These are phyloP conservation scores for Spergularia bocconei DNA, from an alignment of 148 eudicot species.

Conservation along the genomic window DNA sequence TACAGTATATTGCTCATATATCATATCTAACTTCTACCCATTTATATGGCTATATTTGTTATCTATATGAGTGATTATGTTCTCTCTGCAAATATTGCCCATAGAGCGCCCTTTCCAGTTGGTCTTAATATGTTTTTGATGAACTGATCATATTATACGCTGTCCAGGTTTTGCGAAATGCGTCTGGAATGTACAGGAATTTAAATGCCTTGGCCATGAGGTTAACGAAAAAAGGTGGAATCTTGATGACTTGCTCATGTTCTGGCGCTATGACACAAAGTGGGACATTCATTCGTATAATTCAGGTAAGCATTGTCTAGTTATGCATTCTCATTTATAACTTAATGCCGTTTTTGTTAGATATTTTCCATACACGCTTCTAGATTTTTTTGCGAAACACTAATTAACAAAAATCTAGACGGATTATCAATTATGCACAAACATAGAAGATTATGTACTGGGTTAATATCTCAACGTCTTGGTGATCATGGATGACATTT, in stretches of 20 bases:
- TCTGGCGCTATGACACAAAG: conserved; percentile 98
- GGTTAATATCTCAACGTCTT: too few species aligned
- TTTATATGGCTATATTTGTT: too few species aligned
- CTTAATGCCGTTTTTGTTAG: not conserved
- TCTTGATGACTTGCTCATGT: conserved; percentile 97
- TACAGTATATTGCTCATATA: too few species aligned
- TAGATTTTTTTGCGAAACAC: not conserved
- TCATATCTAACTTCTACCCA: too few species aligned
- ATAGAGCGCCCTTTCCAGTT: not conserved
- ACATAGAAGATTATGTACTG: too few species aligned
- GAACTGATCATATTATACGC: conserved; percentile 7
- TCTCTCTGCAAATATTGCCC: too few species aligned
- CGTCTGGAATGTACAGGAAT: conserved; percentile 89
- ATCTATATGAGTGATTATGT: too few species aligned
- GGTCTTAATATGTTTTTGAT: not conserved
- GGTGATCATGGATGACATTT: too few species aligned
- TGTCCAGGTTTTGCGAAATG: conserved; percentile 67
- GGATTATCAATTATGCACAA: not conserved
- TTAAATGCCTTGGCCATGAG: conserved; percentile 82
- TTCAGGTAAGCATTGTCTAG: conserved; percentile 54
- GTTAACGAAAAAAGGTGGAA: conserved; percentile 67
- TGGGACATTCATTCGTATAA: conserved; percentile 59
- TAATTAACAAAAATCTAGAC: not conserved
- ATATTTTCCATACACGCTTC: not conserved
- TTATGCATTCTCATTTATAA: not conserved